These are phyloP conservation scores for Reticulascus tulasneorum DNA, from an alignment of 2,329 filamentous ascomycete genomes.

Conservation along the genomic window DNA sequence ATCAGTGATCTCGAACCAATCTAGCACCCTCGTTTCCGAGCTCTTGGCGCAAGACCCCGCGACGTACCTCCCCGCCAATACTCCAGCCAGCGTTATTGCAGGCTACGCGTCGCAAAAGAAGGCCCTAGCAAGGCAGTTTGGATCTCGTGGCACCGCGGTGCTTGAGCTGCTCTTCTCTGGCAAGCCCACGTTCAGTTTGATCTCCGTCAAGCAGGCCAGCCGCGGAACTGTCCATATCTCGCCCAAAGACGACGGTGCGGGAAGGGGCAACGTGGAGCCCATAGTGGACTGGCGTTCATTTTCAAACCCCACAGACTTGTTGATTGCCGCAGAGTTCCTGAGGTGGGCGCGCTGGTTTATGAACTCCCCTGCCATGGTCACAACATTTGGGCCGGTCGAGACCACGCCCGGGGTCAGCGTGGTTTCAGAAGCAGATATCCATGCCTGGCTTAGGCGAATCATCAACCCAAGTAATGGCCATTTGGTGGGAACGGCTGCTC, in stretches of 20 bases:
- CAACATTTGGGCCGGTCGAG: constrained; percentile 25
- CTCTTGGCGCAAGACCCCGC: constrained; percentile 27
- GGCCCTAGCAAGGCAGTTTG: constrained; percentile 16
- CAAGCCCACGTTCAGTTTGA: too few relatives aligned
- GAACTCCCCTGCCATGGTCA: too few relatives aligned
- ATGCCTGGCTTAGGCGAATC: constrained; percentile 19
- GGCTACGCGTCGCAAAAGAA: constrained; percentile 33
- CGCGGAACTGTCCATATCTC: too few relatives aligned
- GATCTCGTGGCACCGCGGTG: too few relatives aligned
- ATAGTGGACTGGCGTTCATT: too few relatives aligned
- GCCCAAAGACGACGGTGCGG: too few relatives aligned
- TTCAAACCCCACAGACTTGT: too few relatives aligned
- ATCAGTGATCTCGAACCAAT: constrained; percentile 22
- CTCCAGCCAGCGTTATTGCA: constrained; percentile 28
- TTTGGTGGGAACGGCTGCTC: constrained; percentile 37
- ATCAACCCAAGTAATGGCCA: constrained; percentile 35
- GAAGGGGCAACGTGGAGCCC: too few relatives aligned
- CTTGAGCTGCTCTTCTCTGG: too few relatives aligned
- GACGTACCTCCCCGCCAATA: constrained; percentile 26
- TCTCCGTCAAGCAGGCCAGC: too few relatives aligned
- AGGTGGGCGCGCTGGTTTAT: too few relatives aligned
- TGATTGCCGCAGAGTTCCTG: too few relatives aligned
- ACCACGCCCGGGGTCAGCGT: constrained; percentile 22
- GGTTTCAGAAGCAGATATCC: constrained; percentile 12
- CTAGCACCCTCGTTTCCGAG: constrained; percentile 20